Evolutionary conservation across 805 yeast species (phyloP).

Genomic region (Clavispora phyllophila): DNA sequence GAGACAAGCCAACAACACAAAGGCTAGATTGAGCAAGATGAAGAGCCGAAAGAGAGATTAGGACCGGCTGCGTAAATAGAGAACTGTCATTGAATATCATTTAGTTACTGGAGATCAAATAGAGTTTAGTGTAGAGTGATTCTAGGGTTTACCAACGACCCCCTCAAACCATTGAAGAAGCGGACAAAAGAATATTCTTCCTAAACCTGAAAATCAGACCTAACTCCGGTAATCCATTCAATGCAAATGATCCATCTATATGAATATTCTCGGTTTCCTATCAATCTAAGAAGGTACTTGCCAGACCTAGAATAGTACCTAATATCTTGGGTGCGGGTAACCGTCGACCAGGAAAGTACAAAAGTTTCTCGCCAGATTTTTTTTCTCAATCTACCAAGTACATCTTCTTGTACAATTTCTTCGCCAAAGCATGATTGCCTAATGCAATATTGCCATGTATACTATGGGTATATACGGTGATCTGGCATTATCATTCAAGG

Average conservation of each 20-base stretch:
- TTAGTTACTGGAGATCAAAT: not conserved
- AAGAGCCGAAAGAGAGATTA: constrained; percentile 16
- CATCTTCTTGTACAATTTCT: not conserved
- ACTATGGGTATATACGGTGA: not conserved
- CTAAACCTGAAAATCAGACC: no score
- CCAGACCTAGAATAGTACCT: not conserved
- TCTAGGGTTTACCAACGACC: no score
- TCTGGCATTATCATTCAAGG: not conserved
- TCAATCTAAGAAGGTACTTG: no score
- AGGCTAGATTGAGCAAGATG: constrained; percentile 26
- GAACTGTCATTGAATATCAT: no score
- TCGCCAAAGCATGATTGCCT: not conserved
- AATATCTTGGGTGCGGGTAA: not conserved
- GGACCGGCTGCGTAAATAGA: no score
- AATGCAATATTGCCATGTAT: not conserved
- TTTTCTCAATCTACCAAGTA: not conserved
- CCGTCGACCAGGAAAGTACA: not conserved
- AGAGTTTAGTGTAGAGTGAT: no score
- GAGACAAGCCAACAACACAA: constrained; percentile 47
- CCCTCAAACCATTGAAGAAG: no score
- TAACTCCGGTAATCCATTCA: no score
- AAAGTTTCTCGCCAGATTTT: not conserved
- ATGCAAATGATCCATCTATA: no score
- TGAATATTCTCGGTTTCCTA: no score
- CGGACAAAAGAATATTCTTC: no score